These are phyloP conservation scores for Murraya koenigii DNA, from an alignment of 345 rosid species.

Conservation along the genomic window DNA sequence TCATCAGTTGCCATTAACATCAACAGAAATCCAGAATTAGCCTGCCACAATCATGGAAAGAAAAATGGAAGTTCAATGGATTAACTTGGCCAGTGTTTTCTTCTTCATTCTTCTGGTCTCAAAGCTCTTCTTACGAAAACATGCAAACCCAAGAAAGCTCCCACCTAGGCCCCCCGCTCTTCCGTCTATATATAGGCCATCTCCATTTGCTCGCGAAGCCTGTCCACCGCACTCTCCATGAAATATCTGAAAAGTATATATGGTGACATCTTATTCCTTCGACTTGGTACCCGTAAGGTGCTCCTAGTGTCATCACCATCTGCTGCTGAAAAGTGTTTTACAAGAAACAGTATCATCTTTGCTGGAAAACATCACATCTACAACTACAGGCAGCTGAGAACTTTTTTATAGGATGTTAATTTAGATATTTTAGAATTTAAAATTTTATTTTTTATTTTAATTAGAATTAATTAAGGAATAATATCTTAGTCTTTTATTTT, in stretches of 20 bases:
- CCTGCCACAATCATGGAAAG: background rate
- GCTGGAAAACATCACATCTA: background rate
- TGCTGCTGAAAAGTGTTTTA: constrained; percentile 25
- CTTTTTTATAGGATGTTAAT: too few species aligned
- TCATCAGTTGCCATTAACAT: background rate
- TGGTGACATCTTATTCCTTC: constrained; percentile 17
- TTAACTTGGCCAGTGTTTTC: background rate
- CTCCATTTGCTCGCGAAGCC: constrained; percentile 23
- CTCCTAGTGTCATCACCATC: constrained; percentile 14
- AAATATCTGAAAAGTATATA: constrained; percentile 12
- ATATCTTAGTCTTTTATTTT: too few species aligned
- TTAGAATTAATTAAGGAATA: too few species aligned
- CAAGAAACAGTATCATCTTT: constrained; percentile 21
- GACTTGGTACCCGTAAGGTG: constrained; percentile 13
- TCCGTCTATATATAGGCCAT: constrained; percentile 21
- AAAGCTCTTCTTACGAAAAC: background rate
- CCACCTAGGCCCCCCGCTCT: constrained; percentile 20
- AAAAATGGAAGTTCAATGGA: background rate
- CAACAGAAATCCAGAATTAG: background rate
- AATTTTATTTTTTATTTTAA: too few species aligned
- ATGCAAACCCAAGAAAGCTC: background rate
- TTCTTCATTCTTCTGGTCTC: background rate
- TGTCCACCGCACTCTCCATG: constrained; percentile 15
- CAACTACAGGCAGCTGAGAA: too few species aligned
- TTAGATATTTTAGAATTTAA: too few species aligned